Percentiles rank a stretch among this genome's conserved stretches.
Evolutionary conservation across 1,284 basidiomycete genomes (phyloP).

Genomic region (Mycena citricolor): DNA sequence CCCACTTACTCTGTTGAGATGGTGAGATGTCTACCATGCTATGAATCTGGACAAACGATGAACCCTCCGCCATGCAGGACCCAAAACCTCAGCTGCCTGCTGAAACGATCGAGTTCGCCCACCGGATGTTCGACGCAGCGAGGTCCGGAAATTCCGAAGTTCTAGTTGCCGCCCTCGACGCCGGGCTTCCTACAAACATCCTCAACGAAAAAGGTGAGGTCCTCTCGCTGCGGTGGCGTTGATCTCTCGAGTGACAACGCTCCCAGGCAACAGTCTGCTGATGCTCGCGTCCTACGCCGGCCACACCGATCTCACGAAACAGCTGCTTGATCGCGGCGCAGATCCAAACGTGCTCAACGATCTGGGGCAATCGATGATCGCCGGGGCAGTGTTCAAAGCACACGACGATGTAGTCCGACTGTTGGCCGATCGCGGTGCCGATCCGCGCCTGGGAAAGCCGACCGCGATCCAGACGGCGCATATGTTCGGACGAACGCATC

Average conservation of each 20-base stretch:
- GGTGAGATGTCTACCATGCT: too few relatives aligned
- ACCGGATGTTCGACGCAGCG: constrained; percentile 76
- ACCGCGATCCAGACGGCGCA: constrained; percentile 72
- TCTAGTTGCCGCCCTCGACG: constrained; percentile 61
- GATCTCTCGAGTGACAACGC: constrained; percentile 5
- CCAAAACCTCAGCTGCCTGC: constrained; percentile 9
- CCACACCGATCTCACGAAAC: constrained; percentile 55
- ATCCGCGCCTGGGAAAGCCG: constrained; percentile 69
- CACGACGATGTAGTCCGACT: constrained; percentile 61
- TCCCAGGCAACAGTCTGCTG: constrained; percentile 69
- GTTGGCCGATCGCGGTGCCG: constrained; percentile 64
- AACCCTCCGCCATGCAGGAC: too few relatives aligned
- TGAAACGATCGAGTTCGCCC: constrained; percentile 65
- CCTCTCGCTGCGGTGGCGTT: not conserved
- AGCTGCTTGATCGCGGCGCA: constrained; percentile 56
- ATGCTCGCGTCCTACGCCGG: constrained; percentile 86
- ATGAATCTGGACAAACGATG: too few relatives aligned
- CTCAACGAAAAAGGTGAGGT: constrained; percentile 68
- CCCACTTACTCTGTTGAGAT: not conserved
- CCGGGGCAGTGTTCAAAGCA: constrained; percentile 81
- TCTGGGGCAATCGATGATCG: constrained; percentile 74
- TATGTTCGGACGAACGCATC: constrained; percentile 59
- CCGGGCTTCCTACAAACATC: constrained; percentile 76
- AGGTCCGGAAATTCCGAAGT: constrained; percentile 58
- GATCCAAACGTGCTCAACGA: constrained; percentile 77